A percentile compares a stretch with the other conserved stretches of the same genome.
Conservation (phyloP, 2,329 filamentous ascomycete species). For the Cordyceps cateniannulata region DNA sequence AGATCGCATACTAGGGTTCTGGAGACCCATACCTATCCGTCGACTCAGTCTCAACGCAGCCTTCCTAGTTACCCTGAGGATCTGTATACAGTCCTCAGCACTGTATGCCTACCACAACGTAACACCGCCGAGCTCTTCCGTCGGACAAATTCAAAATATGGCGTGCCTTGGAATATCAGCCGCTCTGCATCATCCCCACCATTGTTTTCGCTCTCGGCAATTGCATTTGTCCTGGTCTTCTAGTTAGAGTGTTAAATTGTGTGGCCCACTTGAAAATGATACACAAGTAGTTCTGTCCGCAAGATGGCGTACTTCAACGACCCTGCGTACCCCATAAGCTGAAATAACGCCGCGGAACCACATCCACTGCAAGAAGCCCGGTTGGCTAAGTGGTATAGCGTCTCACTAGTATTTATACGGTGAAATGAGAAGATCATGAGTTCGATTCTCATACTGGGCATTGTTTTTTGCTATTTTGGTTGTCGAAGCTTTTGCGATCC, state of each 20-base stretch:
- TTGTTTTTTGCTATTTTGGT: constrained; percentile 10
- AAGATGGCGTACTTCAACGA: not conserved
- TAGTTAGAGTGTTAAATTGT: not conserved
- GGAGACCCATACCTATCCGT: not conserved
- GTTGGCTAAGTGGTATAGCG: constrained; percentile 27
- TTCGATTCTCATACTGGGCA: too few species aligned
- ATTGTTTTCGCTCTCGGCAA: not conserved
- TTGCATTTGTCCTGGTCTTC: not conserved
- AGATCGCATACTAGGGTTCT: not conserved
- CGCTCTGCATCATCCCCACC: not conserved
- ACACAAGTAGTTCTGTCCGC: not conserved
- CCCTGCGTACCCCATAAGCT: not conserved
- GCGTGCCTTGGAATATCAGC: not conserved
- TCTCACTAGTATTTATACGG: too few species aligned
- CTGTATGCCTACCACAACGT: not conserved
- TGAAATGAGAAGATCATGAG: too few species aligned
- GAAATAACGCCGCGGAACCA: not conserved
- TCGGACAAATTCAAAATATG: too few species aligned
- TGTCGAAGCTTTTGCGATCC: not conserved
- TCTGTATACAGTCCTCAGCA: not conserved
- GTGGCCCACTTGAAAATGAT: not conserved
- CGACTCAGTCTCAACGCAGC: not conserved
- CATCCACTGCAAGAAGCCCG: constrained; percentile 16
- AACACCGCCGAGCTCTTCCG: not conserved
- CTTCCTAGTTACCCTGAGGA: not conserved